These are phyloP conservation scores for Lotus japonicus DNA, from an alignment of 306 rosid genomes.

Conservation along the genomic window DNA sequence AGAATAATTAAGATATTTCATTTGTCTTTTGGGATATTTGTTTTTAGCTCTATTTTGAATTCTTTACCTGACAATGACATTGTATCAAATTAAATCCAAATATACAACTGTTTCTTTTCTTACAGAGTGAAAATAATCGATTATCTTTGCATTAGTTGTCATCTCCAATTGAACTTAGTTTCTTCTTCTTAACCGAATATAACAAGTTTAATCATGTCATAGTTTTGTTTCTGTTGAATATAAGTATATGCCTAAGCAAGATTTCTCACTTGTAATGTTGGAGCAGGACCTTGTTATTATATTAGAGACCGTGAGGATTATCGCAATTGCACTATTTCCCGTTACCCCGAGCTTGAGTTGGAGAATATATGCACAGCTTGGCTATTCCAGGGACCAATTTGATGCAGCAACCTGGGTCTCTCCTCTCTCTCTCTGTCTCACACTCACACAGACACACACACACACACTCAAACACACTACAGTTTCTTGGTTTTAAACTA, in stretches of 20 bases:
- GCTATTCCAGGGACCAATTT: conserved; percentile 69
- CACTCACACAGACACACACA: not conserved
- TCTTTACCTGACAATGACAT: not conserved
- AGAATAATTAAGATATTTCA: not conserved
- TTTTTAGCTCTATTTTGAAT: not conserved
- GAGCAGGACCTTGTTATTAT: conserved; percentile 88
- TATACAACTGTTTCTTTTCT: not conserved
- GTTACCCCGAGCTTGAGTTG: conserved; percentile 70
- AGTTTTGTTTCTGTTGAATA: not conserved
- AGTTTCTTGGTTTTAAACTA: not conserved
- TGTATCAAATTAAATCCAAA: not conserved
- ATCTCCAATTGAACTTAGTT: not conserved
- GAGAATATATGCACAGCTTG: conserved; percentile 88
- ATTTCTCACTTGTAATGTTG: conserved; percentile 16
- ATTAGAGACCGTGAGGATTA: conserved; percentile 77
- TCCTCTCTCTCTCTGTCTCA: not conserved
- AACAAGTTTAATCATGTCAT: not conserved
- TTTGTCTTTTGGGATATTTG: not conserved
- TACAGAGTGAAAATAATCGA: not conserved
- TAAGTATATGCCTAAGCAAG: conserved; percentile 9
- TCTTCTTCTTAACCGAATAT: not conserved
- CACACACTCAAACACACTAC: not conserved
- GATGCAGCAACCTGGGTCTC: conserved; percentile 75
- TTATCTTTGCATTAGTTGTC: not conserved
- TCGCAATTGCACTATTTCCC: conserved; percentile 74